Percentiles rank a stretch among this genome's conserved stretches.
These are phyloP conservation scores for Emergomyces africanus DNA, from an alignment of 2,329 filamentous ascomycete genomes.

Conservation along the genomic window DNA sequence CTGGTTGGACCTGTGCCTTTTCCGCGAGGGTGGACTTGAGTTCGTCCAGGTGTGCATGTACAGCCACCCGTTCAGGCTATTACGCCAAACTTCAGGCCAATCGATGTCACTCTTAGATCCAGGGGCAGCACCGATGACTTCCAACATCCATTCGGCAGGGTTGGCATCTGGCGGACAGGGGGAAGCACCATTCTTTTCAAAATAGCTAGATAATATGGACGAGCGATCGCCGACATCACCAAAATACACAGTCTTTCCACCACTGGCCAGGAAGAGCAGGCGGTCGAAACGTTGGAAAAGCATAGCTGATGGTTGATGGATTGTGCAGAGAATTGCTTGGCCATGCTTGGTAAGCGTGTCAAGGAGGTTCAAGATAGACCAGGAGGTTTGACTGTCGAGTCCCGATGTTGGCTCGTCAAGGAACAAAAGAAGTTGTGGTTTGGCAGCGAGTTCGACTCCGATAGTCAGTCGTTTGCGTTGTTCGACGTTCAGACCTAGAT, in stretches of 20 bases:
- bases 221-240: slow-evolving; percentile 52
- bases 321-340: slow-evolving; percentile 94
- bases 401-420: slow-evolving; percentile 91
- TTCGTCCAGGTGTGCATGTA: slow-evolving; percentile 33
- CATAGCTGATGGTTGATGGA: slow-evolving; percentile 90
- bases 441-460: slow-evolving; percentile 85
- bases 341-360: slow-evolving; percentile 81
- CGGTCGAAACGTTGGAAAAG: slow-evolving; percentile 75
- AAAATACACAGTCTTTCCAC: slow-evolving; percentile 57
- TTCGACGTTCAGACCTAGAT: slow-evolving; percentile 43
- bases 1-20: slow-evolving; percentile 18
- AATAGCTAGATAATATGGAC: slow-evolving; percentile 46
- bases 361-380: slow-evolving; percentile 77
- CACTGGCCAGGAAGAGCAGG: slow-evolving; percentile 50
- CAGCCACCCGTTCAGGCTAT: slow-evolving; percentile 40
- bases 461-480: slow-evolving; percentile 75
- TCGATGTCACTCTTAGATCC: slow-evolving; percentile 50
- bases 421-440: slow-evolving; percentile 78
- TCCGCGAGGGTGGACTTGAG: slow-evolving; percentile 36
- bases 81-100: slow-evolving; percentile 41
- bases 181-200: slow-evolving; percentile 50
- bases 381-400: slow-evolving; percentile 84
- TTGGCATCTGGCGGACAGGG: slow-evolving; percentile 51
- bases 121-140: slow-evolving; percentile 46
- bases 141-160: slow-evolving; percentile 64